Base-by-base conservation (phyloP, 1,284 basidiomycete species). In the Athelia psychrophila region DNA sequence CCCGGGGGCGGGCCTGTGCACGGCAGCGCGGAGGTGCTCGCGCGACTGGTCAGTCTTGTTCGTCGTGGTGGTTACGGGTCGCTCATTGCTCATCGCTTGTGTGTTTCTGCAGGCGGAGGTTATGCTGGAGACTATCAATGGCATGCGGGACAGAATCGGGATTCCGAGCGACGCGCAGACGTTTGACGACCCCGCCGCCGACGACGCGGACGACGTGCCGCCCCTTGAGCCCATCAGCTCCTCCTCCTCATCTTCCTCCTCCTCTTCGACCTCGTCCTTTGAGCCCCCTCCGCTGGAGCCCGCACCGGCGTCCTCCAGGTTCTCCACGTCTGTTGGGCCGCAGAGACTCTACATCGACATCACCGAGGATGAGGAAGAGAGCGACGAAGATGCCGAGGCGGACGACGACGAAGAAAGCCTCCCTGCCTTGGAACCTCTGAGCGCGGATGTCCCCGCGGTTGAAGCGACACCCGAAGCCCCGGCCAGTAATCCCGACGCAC, bases 281-380 rank as follows among this genome's bases (percentile, higher is more conserved):
- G n/a, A 55, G 24, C 52, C 51, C 24, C 49, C 40, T 16, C 16
- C 53, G 3, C 55, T 22, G 16, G 38, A 33, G 10, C 25, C 27
- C 40, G 24, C 20, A 6, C 53, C 18, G 16, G 5, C 53, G 16
- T 48, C 55, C 1, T 65, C 61, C 23, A 64, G 58, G 38, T 70
- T 67, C 51, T 65, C 56, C 44, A 58, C 64, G 9, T 48, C 53
- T 19, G 55, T 67, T 51, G 52, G 40, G 54, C 44, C 67, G 62
- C 12, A 53, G 18, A 45, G 59, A 57, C 55, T 69, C 33, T 50
- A 66, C 32, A 67, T 67, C 30, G 63, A 69, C 24, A 63, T 68
- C 22, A 65, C 65, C 51, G 64, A 64, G 22, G 65, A 69, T n/a
- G 61, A 61, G 15, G 65, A 66, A 3, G 64, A 60, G 44, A 16